Percentiles rank a stretch among this genome's conserved stretches.
Evolutionary conservation across 441 rosid species (phyloP).

Genomic region (Erodium texanum): DNA sequence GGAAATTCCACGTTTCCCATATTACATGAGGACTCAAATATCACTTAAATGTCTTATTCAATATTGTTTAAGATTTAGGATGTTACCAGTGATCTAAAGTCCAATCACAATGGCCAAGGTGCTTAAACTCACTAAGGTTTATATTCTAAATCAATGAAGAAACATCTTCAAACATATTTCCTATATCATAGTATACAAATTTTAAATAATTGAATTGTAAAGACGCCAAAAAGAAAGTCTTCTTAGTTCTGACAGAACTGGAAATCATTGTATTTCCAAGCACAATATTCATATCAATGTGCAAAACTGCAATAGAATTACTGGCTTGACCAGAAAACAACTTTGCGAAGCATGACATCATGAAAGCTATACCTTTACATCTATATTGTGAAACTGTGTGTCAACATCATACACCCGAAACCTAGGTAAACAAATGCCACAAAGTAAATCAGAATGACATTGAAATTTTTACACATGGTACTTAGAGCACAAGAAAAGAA

Average conservation of each 20-base stretch:
- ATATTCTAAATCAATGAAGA: neutral
- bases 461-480: slow-evolving; percentile 6
- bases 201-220: neutral
- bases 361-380: slow-evolving; percentile 48
- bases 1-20: neutral
- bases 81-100: neutral
- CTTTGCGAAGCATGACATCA: slow-evolving; percentile 5
- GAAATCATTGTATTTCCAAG: neutral
- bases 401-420: slow-evolving; percentile 73
- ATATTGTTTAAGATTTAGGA: neutral
- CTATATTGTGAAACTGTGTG: slow-evolving; percentile 61
- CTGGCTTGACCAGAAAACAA: neutral
- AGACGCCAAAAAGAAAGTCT: neutral
- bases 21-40: neutral
- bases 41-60: neutral
- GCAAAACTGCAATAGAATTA: neutral
- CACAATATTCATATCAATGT: neutral
- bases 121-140: neutral
- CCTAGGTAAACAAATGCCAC: slow-evolving; percentile 28
- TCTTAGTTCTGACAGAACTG: neutral
- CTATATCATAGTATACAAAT: neutral
- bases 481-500: neutral
- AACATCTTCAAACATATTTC: neutral
- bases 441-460: slow-evolving; percentile 17
- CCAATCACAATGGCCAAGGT: neutral